A percentile compares a stretch with the other conserved stretches of the same genome.
Evolutionary conservation across 139 green algal genomes (phyloP).

Genomic region (Tetraselmis chui): DNA sequence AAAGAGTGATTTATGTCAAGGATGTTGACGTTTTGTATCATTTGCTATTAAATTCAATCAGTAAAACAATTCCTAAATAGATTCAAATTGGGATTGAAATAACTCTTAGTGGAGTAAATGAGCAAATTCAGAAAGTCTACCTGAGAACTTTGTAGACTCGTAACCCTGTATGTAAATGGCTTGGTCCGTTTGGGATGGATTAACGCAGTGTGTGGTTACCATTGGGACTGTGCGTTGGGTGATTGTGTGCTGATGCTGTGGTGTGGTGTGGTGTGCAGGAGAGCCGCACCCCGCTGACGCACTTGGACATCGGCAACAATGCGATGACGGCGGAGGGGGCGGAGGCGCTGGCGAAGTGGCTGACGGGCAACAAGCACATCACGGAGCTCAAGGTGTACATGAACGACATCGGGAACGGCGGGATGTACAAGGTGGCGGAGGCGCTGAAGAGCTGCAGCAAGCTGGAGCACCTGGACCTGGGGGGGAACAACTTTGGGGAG

Average conservation of each 20-base stretch:
- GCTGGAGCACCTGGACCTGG: constrained; percentile 80
- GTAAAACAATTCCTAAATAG: too few relatives aligned
- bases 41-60: too few relatives aligned
- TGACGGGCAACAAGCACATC: constrained; percentile 53
- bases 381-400: constrained; percentile 91
- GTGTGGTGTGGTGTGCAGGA: constrained; percentile 18
- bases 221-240: constrained; percentile 22
- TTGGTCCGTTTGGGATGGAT: too few relatives aligned
- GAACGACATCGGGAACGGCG: constrained; percentile 88
- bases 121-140: too few relatives aligned
- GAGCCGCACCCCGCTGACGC: constrained; percentile 35
- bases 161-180: too few relatives aligned
- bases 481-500: constrained; percentile 89
- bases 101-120: too few relatives aligned
- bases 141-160: too few relatives aligned
- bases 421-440: constrained; percentile 61
- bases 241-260: background rate
- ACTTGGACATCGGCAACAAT: constrained; percentile 93
- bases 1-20: too few relatives aligned
- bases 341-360: constrained; percentile 57
- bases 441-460: constrained; percentile 52
- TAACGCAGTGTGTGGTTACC: too few relatives aligned
- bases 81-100: too few relatives aligned
- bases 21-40: too few relatives aligned
- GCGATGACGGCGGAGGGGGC: constrained; percentile 59